phyloP scores from a whole-genome alignment of 1,139 yeast species.

The Diutina scorzettiae region DNA sequence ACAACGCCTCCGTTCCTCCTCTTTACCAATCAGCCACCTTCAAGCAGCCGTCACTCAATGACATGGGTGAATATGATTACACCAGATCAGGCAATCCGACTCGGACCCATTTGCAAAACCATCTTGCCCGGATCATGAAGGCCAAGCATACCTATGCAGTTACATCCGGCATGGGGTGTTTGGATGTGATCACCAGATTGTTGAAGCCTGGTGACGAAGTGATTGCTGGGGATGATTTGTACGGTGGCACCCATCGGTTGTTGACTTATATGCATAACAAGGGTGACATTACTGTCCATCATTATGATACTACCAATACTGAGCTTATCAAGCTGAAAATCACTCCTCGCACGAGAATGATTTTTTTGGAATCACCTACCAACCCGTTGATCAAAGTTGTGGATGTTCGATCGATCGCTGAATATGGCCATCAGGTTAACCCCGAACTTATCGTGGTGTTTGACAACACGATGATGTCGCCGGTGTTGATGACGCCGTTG shows the following conservation, averaged over 20 bases:
- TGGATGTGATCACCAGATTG: conserved; percentile 69
- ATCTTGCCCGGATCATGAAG: conserved; percentile 63
- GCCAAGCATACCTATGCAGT: conserved; percentile 71
- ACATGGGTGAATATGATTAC: conserved; percentile 82
- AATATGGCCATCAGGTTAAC: conserved; percentile 51
- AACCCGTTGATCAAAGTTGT: conserved; percentile 84
- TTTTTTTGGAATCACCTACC: conserved; percentile 81
- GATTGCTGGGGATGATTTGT: conserved; percentile 85
- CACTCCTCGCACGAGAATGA: conserved; percentile 49
- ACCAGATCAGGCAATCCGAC: conserved; percentile 95
- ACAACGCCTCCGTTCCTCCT: conserved; percentile 78
- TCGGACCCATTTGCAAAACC: conserved; percentile 66
- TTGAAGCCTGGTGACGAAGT: conserved; percentile 73
- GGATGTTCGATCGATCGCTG: conserved; percentile 57
- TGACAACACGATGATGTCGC: conserved; percentile 95
- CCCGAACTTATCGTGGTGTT: conserved; percentile 71
- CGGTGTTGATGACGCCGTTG: conserved; percentile 72
- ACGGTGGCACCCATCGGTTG: conserved; percentile 86
- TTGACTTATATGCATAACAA: conserved; percentile 59
- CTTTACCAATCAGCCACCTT: conserved; percentile 89
- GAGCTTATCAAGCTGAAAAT: conserved; percentile 44
- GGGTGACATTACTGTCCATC: conserved; percentile 59
- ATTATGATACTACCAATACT: conserved; percentile 72
- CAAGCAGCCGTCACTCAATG: conserved; percentile 63
- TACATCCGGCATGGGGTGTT: conserved; percentile 85